Conservation (phyloP, 148 eudicot genomes). For the Chenopodium berlandieri region DNA sequence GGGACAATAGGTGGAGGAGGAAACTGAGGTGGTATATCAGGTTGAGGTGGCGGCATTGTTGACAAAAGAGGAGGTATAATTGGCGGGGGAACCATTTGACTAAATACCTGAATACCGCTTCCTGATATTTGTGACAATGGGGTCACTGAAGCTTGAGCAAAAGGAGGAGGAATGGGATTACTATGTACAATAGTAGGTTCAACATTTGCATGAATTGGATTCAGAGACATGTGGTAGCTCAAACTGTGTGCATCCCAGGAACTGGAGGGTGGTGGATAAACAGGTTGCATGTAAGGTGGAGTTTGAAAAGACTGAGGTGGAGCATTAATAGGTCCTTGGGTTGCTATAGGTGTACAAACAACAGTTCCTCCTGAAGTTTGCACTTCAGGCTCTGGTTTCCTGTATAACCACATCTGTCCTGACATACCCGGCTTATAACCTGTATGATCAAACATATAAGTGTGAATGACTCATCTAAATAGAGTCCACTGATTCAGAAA, state of each 20-base stretch:
- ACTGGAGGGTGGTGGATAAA: conserved; percentile 58
- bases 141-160: conserved; percentile 69
- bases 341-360: conserved; percentile 40
- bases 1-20: conserved; percentile 60
- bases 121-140: conserved; percentile 69
- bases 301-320: conserved; percentile 58
- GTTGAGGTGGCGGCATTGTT: conserved; percentile 48
- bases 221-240: conserved; percentile 48
- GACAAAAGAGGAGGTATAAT: conserved; percentile 47
- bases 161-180: conserved; percentile 53
- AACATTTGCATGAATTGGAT: conserved; percentile 34
- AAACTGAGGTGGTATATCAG: conserved; percentile 50
- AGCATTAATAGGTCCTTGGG: conserved; percentile 43
- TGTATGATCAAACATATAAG: conserved; percentile 22
- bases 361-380: conserved; percentile 39
- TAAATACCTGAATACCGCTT: conserved; percentile 47
- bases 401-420: conserved; percentile 57
- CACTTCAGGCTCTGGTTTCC: conserved; percentile 47
- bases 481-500: not conserved
- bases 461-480: not conserved
- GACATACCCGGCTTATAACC: conserved; percentile 35
- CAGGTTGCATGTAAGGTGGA: conserved; percentile 46
- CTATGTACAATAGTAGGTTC: conserved; percentile 45
- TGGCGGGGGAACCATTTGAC: conserved; percentile 52
- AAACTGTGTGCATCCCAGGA: conserved; percentile 68